phyloP scores from a whole-genome alignment of 2,329 filamentous ascomycete genomes.

The Cryphonectria naterciae region DNA sequence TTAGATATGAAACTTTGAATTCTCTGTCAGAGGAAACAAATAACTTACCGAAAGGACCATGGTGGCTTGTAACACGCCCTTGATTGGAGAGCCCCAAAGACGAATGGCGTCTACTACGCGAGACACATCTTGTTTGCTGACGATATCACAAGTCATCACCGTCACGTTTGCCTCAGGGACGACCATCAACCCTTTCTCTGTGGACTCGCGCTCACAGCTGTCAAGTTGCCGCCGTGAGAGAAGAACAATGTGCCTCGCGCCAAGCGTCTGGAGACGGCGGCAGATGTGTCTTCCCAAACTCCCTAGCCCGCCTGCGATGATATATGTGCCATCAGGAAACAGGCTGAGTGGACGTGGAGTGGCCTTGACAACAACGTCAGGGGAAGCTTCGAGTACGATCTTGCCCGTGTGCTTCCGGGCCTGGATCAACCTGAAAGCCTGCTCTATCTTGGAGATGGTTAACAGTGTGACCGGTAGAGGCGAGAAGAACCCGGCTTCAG shows the following conservation, averaged over 20 bases:
- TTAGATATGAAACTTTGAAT: not conserved
- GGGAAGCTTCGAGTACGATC: constrained; percentile 35
- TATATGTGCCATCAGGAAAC: constrained; percentile 34
- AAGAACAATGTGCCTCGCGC: constrained; percentile 38
- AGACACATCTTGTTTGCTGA: constrained; percentile 28
- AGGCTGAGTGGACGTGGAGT: not conserved
- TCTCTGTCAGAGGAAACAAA: not conserved
- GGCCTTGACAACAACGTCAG: constrained; percentile 23
- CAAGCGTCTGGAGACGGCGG: constrained; percentile 34
- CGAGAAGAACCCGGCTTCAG: constrained; percentile 29
- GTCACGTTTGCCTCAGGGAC: constrained; percentile 30
- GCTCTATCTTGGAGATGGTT: constrained; percentile 41
- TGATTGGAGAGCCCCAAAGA: constrained; percentile 37
- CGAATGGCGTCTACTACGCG: constrained; percentile 10
- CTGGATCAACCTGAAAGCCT: constrained; percentile 49
- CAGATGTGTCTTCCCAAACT: constrained; percentile 37
- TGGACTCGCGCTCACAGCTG: constrained; percentile 8
- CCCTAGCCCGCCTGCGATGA: constrained; percentile 40
- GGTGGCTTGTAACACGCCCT: constrained; percentile 47
- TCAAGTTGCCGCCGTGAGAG: constrained; percentile 36
- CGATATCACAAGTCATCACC: constrained; percentile 42
- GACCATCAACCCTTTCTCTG: constrained; percentile 14
- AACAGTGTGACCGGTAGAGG: constrained; percentile 40
- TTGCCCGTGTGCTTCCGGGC: constrained; percentile 47
- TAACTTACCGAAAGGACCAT: constrained; percentile 42